A percentile compares a stretch with the other conserved stretches of the same genome.
Conservation (phyloP, 371 early-diverging fungal genomes). For the Rhizopus arrhizus region DNA sequence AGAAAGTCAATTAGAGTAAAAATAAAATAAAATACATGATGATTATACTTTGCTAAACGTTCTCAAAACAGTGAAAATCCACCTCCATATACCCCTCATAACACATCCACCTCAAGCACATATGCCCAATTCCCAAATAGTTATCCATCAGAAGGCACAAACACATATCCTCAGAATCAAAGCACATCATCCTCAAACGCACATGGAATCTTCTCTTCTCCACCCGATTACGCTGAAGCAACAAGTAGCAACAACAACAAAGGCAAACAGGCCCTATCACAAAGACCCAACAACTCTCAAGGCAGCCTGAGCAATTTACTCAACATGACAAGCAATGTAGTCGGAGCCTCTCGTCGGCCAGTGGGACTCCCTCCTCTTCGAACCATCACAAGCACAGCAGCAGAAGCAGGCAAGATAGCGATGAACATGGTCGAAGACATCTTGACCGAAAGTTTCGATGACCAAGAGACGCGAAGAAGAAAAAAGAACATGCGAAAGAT, state of each 20-base stretch:
- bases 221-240: not conserved
- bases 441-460: not conserved
- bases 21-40: too few species aligned
- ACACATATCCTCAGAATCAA: conserved; percentile 1
- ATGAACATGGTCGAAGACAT: conserved; percentile 6
- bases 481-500: not conserved
- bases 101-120: not conserved
- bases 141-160: not conserved
- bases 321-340: not conserved
- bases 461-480: not conserved
- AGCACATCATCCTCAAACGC: not conserved
- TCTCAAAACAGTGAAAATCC: conserved; percentile 14
- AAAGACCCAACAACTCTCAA: not conserved
- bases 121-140: not conserved
- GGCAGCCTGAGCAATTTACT: conserved; percentile 5
- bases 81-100: conserved; percentile 20
- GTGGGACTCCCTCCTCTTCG: not conserved
- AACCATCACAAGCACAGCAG: not conserved
- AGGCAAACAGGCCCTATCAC: not conserved
- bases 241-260: not conserved
- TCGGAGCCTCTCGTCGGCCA: not conserved
- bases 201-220: not conserved
- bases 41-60: not conserved
- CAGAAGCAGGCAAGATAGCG: not conserved
- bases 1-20: too few species aligned